Evolutionary conservation across 2,329 filamentous ascomycete genomes (phyloP).

Genomic region (Tolypocladium ovalisporum): DNA sequence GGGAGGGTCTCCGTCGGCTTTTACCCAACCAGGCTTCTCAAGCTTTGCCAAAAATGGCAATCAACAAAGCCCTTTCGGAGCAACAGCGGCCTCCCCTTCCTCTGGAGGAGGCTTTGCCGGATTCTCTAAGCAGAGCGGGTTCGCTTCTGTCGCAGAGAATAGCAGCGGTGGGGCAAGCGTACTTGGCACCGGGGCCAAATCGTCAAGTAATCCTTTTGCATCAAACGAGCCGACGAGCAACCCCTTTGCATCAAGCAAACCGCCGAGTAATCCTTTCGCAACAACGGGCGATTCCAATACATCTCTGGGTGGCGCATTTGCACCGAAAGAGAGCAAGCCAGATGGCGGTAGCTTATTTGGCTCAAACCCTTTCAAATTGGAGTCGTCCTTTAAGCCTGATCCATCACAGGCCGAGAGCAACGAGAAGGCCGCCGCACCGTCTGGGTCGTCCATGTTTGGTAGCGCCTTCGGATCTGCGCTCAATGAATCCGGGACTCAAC

Average conservation of each 20-base stretch:
- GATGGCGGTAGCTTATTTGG: slow-evolving; percentile 26
- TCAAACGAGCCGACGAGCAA: slow-evolving; percentile 8
- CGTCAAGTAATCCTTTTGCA: slow-evolving; percentile 21
- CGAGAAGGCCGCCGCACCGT: slow-evolving; percentile 31
- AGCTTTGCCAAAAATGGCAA: slow-evolving; percentile 24
- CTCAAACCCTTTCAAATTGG: slow-evolving; percentile 53
- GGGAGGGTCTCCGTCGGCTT: slow-evolving; percentile 27
- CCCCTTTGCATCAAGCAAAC: slow-evolving; percentile 9
- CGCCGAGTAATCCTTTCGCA: slow-evolving; percentile 21
- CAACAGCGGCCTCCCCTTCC: slow-evolving; percentile 18
- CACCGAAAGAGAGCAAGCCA: slow-evolving; percentile 16
- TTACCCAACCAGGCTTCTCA: slow-evolving; percentile 44
- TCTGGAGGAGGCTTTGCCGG: slow-evolving; percentile 41
- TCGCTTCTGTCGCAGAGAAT: slow-evolving; percentile 34
- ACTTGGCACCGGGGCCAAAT: slow-evolving; percentile 27
- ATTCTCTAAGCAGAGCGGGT: slow-evolving; percentile 45
- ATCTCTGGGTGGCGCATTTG: slow-evolving; percentile 15
- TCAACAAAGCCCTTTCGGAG: slow-evolving; percentile 23
- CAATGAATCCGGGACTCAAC: slow-evolving; percentile 30
- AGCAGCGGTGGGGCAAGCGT: slow-evolving; percentile 21
- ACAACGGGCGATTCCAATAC: slow-evolving; percentile 3
- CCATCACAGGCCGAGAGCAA: slow-evolving; percentile 48
- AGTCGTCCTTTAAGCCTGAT: slow-evolving; percentile 57
- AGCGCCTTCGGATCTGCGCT: slow-evolving; percentile 49
- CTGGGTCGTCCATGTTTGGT: slow-evolving; percentile 47